Base-by-base conservation (phyloP, 176 grass and related monocot genomes). In the Juncus inflexus region DNA sequence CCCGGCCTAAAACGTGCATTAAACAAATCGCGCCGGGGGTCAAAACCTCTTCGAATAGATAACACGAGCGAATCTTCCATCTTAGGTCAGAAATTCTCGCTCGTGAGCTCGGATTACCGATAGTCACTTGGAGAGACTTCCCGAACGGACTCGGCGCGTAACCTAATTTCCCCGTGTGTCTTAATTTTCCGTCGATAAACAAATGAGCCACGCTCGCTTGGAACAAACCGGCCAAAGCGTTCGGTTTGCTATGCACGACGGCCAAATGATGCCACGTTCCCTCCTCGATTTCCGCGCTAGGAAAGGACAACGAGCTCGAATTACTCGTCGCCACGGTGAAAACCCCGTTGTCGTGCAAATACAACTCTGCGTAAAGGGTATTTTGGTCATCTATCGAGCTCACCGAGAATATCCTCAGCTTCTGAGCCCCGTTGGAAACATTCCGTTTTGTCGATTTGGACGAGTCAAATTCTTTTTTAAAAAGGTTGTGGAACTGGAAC, bases 1-100 rank as follows among this genome's bases (percentile, higher is more conserved):
- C 95, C 81, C 80, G 89, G 75, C 95, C 95, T 79, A 99, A 85
- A 84, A 99, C 84, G 70, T 87, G 91, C 95, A 99, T 99, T 63
- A 94, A 92, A 79, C 83, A 99, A 79, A 99, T 90, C 54, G 83
- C 84, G 13, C 89, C 89, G 51, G 86, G 83, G 62, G 95, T 90
- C 57, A 99, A 64, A 60, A 94, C 95, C 74, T 99, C 95, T 76
- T 99, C 95, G 52, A 99, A 94, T 40, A 99, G 80, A 81, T 94
- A 92, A 86, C 86, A 99, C 54, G 83, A 99, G 55, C 95, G 85
- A 49, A 99, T 82, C 40, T 80, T 65, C 83, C 89, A 99, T 84
- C 82, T 81, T 43, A 94, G 63, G 13, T 99, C 89, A 76, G 88
- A 86, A 57, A 80, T 64, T 78, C 83, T 94, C 51, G 79, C 83